These are phyloP conservation scores for Sclerotinia spermophila DNA, from an alignment of 2,329 filamentous ascomycete genomes.

Conservation along the genomic window DNA sequence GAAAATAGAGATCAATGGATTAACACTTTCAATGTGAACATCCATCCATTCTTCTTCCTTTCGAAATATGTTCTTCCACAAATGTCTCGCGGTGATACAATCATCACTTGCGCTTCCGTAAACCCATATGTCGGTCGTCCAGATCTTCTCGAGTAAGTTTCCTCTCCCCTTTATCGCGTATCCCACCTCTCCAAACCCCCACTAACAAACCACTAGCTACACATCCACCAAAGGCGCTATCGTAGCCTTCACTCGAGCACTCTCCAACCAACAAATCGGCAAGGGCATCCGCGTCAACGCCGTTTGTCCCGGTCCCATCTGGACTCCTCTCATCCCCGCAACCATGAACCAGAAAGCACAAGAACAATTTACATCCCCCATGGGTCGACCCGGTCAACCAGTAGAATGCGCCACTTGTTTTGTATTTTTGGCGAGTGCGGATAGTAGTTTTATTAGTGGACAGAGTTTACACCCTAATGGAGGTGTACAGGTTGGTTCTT, in stretches of 20 bases:
- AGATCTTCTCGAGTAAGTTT: constrained; percentile 61
- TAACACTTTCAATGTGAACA: constrained; percentile 77
- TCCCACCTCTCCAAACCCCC: neutral
- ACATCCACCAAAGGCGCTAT: constrained; percentile 77
- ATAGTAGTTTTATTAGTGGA: constrained; percentile 71
- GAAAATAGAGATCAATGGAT: constrained; percentile 66
- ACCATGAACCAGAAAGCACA: constrained; percentile 70
- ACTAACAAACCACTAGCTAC: constrained; percentile 44
- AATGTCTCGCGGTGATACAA: constrained; percentile 68
- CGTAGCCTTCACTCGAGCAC: constrained; percentile 70
- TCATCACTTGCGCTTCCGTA: constrained; percentile 84
- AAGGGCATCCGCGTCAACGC: constrained; percentile 75
- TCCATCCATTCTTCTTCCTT: constrained; percentile 77
- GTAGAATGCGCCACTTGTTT: constrained; percentile 79
- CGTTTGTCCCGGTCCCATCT: constrained; percentile 74
- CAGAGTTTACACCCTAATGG: constrained; percentile 66
- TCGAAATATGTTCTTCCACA: constrained; percentile 73
- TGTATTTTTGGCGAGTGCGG: constrained; percentile 72
- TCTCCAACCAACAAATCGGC: constrained; percentile 69
- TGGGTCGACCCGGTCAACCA: constrained; percentile 75
- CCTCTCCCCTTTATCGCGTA: too few species aligned
- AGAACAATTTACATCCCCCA: constrained; percentile 69
- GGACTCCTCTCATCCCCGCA: constrained; percentile 70
- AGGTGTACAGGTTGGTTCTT: constrained; percentile 49
- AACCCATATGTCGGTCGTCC: constrained; percentile 79